A percentile compares a stretch with the other conserved stretches of the same genome.
These are phyloP conservation scores for Tuber calosporum DNA, from an alignment of 495 filamentous ascomycete species.

Conservation along the genomic window DNA sequence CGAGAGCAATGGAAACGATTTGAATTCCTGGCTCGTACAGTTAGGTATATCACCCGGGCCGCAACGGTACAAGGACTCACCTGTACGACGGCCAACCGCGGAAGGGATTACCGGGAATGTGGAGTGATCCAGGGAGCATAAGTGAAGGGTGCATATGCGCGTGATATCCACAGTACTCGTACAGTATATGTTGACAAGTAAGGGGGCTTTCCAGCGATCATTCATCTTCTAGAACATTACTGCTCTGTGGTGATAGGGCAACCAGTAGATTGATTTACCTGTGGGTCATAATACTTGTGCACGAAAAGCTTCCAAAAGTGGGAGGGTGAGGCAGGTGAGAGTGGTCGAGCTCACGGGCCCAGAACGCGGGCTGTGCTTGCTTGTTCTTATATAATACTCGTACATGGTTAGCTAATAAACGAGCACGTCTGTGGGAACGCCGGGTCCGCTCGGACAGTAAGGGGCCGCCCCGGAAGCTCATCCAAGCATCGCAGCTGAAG, in stretches of 20 bases:
- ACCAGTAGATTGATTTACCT: neutral
- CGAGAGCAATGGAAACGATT: neutral
- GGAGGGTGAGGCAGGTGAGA: neutral
- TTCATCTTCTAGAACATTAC: neutral
- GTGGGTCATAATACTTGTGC: neutral
- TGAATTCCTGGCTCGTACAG: neutral
- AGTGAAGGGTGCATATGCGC: neutral
- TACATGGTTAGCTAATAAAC: neutral
- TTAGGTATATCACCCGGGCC: neutral
- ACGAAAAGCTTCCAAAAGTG: neutral
- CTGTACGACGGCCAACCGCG: neutral
- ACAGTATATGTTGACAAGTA: neutral
- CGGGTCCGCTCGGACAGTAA: neutral
- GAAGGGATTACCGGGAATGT: neutral
- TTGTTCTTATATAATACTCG: neutral
- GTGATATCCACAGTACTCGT: too few relatives aligned
- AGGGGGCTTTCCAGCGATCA: neutral
- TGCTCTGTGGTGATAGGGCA: neutral
- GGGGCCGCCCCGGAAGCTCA: neutral
- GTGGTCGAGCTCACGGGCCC: too few relatives aligned
- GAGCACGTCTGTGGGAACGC: neutral
- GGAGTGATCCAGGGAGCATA: neutral
- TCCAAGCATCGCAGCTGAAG: neutral
- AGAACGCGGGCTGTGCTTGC: neutral
- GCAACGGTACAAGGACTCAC: neutral